Conservation (phyloP, 2,329 filamentous ascomycete species). For the Coniochaeta prunicola region DNA sequence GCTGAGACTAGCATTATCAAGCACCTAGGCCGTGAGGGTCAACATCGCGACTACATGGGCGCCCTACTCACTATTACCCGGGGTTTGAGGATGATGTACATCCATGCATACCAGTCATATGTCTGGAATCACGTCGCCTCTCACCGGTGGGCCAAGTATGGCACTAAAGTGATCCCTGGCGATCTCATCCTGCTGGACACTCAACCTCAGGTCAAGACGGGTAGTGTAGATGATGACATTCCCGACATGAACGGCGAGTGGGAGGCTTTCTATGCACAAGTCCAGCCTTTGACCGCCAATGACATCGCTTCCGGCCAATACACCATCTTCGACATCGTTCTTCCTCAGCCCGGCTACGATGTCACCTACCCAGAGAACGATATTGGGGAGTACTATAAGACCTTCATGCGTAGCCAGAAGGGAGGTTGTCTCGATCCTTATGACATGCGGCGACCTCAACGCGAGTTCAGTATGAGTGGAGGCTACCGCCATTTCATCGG, state of each 20-base stretch:
- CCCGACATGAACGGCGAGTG: constrained; percentile 44
- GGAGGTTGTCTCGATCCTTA: constrained; percentile 76
- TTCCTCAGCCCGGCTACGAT: constrained; percentile 89
- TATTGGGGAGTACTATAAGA: constrained; percentile 74
- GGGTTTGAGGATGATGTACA: constrained; percentile 84
- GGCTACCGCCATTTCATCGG: constrained; percentile 82
- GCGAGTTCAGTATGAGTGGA: constrained; percentile 82
- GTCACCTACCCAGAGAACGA: constrained; percentile 79
- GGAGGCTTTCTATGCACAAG: constrained; percentile 41
- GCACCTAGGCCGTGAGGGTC: constrained; percentile 53
- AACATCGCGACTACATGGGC: constrained; percentile 65
- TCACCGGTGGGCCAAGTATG: constrained; percentile 71
- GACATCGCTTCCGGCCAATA: constrained; percentile 73
- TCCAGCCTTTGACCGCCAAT: constrained; percentile 65
- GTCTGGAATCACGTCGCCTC: constrained; percentile 88
- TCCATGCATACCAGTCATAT: constrained; percentile 91
- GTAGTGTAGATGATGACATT: constrained; percentile 53
- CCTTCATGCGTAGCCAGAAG: constrained; percentile 74
- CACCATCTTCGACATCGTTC: constrained; percentile 78
- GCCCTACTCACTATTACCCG: constrained; percentile 75
- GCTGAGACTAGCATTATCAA: constrained; percentile 75
- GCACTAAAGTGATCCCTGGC: constrained; percentile 68
- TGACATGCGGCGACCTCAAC: constrained; percentile 78
- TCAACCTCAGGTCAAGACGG: constrained; percentile 20
- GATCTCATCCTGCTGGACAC: constrained; percentile 64